Evolutionary conservation across 805 yeast species (phyloP), one percentile per base, ranked within the genome.

Genomic region (Spathaspora girioi): DNA sequence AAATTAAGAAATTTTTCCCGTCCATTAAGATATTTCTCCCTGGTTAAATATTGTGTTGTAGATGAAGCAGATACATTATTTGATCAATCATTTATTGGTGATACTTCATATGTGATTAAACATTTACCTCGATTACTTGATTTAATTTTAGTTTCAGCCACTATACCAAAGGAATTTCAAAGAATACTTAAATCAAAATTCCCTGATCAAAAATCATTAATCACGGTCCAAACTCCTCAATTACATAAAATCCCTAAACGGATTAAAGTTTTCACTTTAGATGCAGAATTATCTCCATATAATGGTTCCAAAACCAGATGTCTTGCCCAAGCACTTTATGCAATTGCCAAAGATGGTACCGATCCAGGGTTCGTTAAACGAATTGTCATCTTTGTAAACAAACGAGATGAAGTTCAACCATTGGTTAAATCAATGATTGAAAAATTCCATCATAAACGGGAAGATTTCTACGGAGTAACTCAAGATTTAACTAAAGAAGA

Each of bases 11-110:
- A 71, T 52, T 51, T 62, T 27, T 50, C 54, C 38, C 59, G 53
- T 56, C 78, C 67, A 4, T 72, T 68, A 54, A 65, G 75, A 38
- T 60, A 70, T 20, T 70, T 81, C 53, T 66, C 66, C 45, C 64
- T 71, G 12, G 82, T 86, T 5, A 75, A 76, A 26, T 86, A 78
- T 60, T 75, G 87, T 44, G 93, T 89, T 1, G 80, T 88, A 12
- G 99, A 93, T 64, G 99, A 93, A 67, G 98, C 99, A 0, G 99
- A 93, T 68, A 87, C 97, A 0, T 70, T 93, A 50, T 78, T 92
- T 83, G 96, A 92, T 63, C 80, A 82, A 48, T 85, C 94, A 0
- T 92, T 91, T 78, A 66, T 84, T 10, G 77, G 77, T 23, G 84
- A 82, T 46, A 88, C 97, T 2, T 77, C 81, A 54, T 66, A 72